Evolutionary conservation across 2,329 filamentous ascomycete genomes (phyloP), one percentile per base, ranked within the genome.

Genomic region (Xylaria sp.): DNA sequence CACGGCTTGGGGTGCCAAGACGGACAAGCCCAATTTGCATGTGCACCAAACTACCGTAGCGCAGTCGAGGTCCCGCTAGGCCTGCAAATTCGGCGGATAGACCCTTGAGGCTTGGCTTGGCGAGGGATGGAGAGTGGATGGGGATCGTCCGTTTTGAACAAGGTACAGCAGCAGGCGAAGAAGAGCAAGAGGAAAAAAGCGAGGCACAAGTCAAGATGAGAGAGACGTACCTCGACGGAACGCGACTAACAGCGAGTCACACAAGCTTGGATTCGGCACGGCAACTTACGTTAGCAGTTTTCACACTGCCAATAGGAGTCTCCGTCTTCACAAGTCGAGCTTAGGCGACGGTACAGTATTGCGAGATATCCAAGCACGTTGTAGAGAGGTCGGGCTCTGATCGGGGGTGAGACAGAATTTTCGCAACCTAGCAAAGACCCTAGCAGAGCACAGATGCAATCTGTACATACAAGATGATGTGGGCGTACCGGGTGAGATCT

Each of bases 1-100:
- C 54, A 65, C 67, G 61, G 64, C 60, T 50, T 66, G 54, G 58
- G 62, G 61, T 57, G 57, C 67, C 63, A 69, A 64, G 64, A 63
- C 68, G 63, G 67, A 64, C 60, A 57, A 31, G 37, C 47, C 47
- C 51, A 59, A 60, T 50, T 49, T 60, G 57, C 46, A 56, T 51
- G 37, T 60, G 56, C 52, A 57, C 51, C 40, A 46, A 23, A 49
- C 49, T 51, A 51, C 31, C 33, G 49, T 51, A 51, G 49, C 33
- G 49, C 25, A 47, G 23, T 17, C 9, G 3, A 17, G 23, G 43
- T 37, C 28, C 28, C 28, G 9, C 28, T 31, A 31, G 28, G 43
- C 25, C 51, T 58, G 56, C 47, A 52, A 45, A 52, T 45, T 52
- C n/a, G 56, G 56, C 51, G 40, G 50, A 21, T 46, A 60, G 51